Evolutionary conservation across 208 protist genomes (phyloP).

Genomic region (Leishmania gerbilli): DNA sequence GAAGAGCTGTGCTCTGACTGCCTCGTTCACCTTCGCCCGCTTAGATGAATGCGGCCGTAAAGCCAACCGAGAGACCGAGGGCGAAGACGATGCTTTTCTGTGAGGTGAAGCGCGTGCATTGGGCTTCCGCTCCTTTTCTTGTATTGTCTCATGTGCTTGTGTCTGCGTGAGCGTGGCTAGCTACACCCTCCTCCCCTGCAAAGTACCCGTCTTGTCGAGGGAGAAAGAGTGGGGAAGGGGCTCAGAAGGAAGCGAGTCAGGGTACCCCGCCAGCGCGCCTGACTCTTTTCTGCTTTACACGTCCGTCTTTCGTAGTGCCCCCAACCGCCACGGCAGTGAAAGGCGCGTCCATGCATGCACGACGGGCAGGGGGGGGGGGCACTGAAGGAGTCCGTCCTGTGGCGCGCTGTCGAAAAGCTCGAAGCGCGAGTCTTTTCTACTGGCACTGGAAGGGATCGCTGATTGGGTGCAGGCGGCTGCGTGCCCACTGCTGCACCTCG

Average conservation of each 20-base stretch:
- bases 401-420: not conserved
- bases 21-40: too few relatives aligned
- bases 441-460: constrained; percentile 25
- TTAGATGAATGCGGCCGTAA: not conserved
- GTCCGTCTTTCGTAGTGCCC: not conserved
- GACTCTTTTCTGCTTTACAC: not conserved
- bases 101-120: not conserved
- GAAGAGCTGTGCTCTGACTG: not conserved
- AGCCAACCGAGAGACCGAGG: not conserved
- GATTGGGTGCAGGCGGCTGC: constrained; percentile 14
- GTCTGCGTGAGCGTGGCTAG: not conserved
- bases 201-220: not conserved
- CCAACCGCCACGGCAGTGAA: too few relatives aligned
- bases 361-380: too few relatives aligned
- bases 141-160: not conserved
- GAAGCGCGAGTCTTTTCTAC: not conserved
- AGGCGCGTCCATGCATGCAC: not conserved
- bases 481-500: constrained; percentile 41
- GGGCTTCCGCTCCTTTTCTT: not conserved
- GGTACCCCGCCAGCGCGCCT: not conserved
- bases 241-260: not conserved
- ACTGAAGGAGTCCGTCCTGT: not conserved
- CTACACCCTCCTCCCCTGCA: not conserved
- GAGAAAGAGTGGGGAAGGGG: not conserved
- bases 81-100: not conserved